A percentile compares a stretch with the other conserved stretches of the same genome.
phyloP scores from a whole-genome alignment of 2,329 filamentous ascomycete genomes.

The Cyclaneusma minus region DNA sequence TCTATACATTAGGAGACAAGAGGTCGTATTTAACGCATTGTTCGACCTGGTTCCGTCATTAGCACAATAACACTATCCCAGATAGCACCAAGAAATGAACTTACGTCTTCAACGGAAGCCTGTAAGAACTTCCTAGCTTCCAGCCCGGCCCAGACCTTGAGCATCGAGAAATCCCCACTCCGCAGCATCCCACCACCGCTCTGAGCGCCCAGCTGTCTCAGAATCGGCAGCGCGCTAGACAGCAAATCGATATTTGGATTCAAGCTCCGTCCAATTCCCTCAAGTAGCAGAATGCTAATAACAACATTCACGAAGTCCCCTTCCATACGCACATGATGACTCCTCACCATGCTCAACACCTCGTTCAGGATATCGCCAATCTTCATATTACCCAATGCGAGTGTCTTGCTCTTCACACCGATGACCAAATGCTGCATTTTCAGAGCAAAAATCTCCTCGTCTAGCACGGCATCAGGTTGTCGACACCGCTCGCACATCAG shows the following conservation, averaged over 20 bases:
- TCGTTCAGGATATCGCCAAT: constrained; percentile 90
- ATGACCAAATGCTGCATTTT: constrained; percentile 96
- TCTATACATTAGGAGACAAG: constrained; percentile 68
- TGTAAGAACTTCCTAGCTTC: constrained; percentile 83
- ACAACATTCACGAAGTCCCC: constrained; percentile 98
- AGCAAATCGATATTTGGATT: constrained; percentile 83
- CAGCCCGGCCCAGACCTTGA: constrained; percentile 80
- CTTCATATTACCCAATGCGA: constrained; percentile 85
- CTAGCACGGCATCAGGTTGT: constrained; percentile 78
- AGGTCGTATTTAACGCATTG: constrained; percentile 83
- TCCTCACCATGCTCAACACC: constrained; percentile 79
- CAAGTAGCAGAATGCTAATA: constrained; percentile 80
- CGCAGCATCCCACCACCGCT: constrained; percentile 55
- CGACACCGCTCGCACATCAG: constrained; percentile 94
- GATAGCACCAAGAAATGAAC: constrained; percentile 18
- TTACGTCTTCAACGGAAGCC: constrained; percentile 74
- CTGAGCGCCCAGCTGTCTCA: constrained; percentile 73
- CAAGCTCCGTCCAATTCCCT: constrained; percentile 80
- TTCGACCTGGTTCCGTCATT: constrained; percentile 44
- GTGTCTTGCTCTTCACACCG: constrained; percentile 75
- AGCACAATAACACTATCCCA: constrained; percentile 7
- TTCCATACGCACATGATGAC: constrained; percentile 85
- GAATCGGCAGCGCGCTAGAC: constrained; percentile 70
- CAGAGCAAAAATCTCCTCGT: constrained; percentile 79
- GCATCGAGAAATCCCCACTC: constrained; percentile 65